phyloP scores from a whole-genome alignment of 352 stramenopile species.

The Pythium oligandrum region DNA sequence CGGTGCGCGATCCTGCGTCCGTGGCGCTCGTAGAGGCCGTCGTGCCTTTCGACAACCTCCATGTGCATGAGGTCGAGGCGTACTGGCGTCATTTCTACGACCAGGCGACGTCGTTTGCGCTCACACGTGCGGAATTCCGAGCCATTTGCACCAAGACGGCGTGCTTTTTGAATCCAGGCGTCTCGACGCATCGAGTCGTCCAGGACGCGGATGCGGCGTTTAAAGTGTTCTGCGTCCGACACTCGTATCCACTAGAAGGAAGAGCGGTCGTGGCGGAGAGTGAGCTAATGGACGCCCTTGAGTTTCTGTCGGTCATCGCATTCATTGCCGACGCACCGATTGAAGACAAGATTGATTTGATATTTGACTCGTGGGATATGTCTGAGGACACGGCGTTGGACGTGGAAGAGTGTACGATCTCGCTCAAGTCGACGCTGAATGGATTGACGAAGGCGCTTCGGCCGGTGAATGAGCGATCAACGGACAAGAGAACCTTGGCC shows the following conservation, averaged over 20 bases:
- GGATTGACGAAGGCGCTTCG: conserved; percentile 68
- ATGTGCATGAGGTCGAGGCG: conserved; percentile 60
- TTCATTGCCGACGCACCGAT: conserved; percentile 55
- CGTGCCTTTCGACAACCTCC: conserved; percentile 71
- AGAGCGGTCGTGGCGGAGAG: background rate
- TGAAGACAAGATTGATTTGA: conserved; percentile 77
- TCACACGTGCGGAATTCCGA: conserved; percentile 53
- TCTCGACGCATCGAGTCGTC: conserved; percentile 30
- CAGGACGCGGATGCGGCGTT: conserved; percentile 55
- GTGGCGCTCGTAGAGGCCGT: conserved; percentile 56
- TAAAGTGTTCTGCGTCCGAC: conserved; percentile 34
- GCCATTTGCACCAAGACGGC: conserved; percentile 56
- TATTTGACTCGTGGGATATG: conserved; percentile 88
- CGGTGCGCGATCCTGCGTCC: conserved; percentile 34
- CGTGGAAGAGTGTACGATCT: conserved; percentile 84
- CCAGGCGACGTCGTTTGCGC: conserved; percentile 60
- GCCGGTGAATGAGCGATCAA: conserved; percentile 3
- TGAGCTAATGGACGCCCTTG: conserved; percentile 60
- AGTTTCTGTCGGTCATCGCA: conserved; percentile 71
- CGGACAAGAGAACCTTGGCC: conserved; percentile 3
- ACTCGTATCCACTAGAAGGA: background rate
- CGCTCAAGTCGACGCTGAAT: conserved; percentile 76
- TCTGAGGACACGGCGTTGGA: conserved; percentile 74
- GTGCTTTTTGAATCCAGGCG: conserved; percentile 29
- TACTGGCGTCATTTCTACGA: conserved; percentile 86